Evolutionary conservation across 345 rosid species (phyloP), one percentile per base, ranked within the genome.

Genomic region (Salix koriyanagi): DNA sequence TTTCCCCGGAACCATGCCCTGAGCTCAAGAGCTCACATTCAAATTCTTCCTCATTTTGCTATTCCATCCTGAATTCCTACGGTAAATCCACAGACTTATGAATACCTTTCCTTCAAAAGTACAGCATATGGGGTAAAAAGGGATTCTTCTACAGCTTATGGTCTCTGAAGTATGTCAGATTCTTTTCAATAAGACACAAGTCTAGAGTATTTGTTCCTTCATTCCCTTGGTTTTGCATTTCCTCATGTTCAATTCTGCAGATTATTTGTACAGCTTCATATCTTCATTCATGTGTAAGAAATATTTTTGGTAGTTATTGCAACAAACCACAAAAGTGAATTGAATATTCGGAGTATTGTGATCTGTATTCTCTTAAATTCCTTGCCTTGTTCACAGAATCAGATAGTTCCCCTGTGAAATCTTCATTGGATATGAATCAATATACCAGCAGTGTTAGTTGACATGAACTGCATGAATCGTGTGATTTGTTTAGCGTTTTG

Each of bases 231-330:
- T 70, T 65, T 64, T 62, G 67, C 81, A 79, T 80, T 83, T 71
- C 41, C 44, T 6, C 83, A 52, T 82, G 84, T 83, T 79, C 23
- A 77, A 75, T 69, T 83, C 72, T 82, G 84, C 85, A 84, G 80
- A 84, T 84, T 88, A 82, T 85, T 79, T 90, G 95, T 89, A 90
- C 90, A 94, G 97, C 79, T 69, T 84, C 89, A 88, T 88, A 84
- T 89, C 92, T 91, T 91, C 85, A 91, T 94, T 92, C 94, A 90
- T 86, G 88, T 91, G 90, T 86, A 89, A 88, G 78, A 84, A 90
- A 84, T 34, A 85, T 44, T 88, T 87, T 86, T 87, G 86, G 83
- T 84, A 84, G 90, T 75, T 81, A 71, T 77, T 71, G 66, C 69
- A 66, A 56, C 61, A 76, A 83, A 71, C 75, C 75, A 69, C 67